Evolutionary conservation across 1,139 yeast genomes (phyloP).

Genomic region (Candida labiduridarum): DNA sequence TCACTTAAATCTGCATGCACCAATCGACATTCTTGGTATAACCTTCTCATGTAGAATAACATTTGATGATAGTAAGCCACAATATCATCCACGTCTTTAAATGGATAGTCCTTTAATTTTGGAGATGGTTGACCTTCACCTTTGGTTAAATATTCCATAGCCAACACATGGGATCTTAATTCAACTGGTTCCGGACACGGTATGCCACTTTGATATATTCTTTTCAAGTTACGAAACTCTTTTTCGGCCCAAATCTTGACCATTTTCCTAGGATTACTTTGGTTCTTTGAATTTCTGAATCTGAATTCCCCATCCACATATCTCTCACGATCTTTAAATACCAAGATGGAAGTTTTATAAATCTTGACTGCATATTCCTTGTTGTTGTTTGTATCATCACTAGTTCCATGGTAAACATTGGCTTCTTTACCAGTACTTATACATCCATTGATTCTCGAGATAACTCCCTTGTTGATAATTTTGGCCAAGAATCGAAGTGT

Average conservation of each 20-base stretch:
- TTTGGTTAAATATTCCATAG: constrained; percentile 85
- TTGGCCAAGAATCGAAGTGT: constrained; percentile 83
- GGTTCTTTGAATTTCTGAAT: constrained; percentile 79
- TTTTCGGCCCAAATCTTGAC: constrained; percentile 98
- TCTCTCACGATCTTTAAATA: constrained; percentile 92
- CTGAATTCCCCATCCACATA: constrained; percentile 96
- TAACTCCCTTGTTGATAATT: constrained; percentile 78
- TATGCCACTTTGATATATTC: constrained; percentile 76
- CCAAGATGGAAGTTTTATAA: constrained; percentile 92
- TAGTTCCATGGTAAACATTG: constrained; percentile 91
- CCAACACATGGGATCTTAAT: constrained; percentile 84
- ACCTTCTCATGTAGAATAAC: constrained; percentile 79
- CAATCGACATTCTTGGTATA: constrained; percentile 85
- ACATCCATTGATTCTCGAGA: constrained; percentile 89
- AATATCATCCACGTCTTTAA: constrained; percentile 64
- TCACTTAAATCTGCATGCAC: constrained; percentile 98
- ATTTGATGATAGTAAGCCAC: constrained; percentile 73
- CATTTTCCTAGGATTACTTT: constrained; percentile 95
- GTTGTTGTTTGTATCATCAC: constrained; percentile 51
- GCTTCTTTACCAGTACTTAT: constrained; percentile 98
- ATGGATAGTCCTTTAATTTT: constrained; percentile 77
- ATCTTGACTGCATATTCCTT: constrained; percentile 85
- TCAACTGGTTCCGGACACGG: constrained; percentile 94
- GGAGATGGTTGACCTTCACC: constrained; percentile 90
- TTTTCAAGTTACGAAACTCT: constrained; percentile 87